Evolutionary conservation across 2,329 filamentous ascomycete genomes (phyloP), one percentile per base, ranked within the genome.

Genomic region (Colletotrichum liaoningense): DNA sequence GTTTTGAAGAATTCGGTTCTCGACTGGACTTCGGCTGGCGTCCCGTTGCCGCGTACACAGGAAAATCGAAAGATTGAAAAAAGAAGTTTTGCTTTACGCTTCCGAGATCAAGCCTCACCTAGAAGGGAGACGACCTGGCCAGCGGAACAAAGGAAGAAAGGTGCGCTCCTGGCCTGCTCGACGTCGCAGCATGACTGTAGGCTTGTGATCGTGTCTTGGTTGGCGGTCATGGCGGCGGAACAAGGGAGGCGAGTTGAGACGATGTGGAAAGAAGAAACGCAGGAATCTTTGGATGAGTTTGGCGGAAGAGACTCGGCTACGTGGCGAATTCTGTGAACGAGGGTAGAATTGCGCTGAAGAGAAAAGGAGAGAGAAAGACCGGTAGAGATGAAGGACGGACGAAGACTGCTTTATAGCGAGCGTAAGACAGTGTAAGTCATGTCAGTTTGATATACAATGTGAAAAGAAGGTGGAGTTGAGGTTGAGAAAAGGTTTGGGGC

Each of bases 401-500:
- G 33, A 24, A 14, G 55, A 55, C 52, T 22, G 46, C 35, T 75
- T 76, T 77, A 77, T 77, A 76, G 22, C 38, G 24, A 33, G n/a
- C 28, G 28, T 24, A 19, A 28, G 56, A 19, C 38, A 6, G 19
- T 11, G 42, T 49, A 38, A 35, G 28, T 22, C 46, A 42, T 26
- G 5, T 22, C 5, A 52, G 28, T 63, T 8, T 22, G 8, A 46
- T 22, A 42, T 35, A 3, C 33, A 35, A 35, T 33, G 28, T 33
- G 46, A 64, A 26, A 42, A 12, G 12, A 35, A 68, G 54, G 63
- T 58, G 38, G 66, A 69, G 65, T 55, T 74, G 74, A 75, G 63
- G 74, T 75, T 63, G 58, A 74, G 72, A 75, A 66, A 69, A 68
- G 72, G 69, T 75, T 74, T 60, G 57, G 67, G 42, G 70, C 72